Percentiles rank a stretch among this genome's conserved stretches.
Evolutionary conservation across 495 filamentous ascomycete species (phyloP).

Genomic region (Symbiotaphrina buchneri): DNA sequence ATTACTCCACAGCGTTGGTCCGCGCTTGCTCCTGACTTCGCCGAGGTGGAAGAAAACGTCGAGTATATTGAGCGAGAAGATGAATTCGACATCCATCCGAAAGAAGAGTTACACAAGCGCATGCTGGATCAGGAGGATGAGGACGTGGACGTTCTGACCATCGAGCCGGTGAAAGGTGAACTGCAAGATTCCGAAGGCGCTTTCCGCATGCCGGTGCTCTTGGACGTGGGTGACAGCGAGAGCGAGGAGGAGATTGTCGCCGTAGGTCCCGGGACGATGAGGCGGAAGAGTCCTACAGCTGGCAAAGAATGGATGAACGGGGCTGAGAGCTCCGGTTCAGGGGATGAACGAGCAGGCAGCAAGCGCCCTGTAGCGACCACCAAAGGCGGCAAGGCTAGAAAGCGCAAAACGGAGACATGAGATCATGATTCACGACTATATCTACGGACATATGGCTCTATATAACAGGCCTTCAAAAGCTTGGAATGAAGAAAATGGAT

Average conservation of each 20-base stretch:
- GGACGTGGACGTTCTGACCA: conserved; percentile 64
- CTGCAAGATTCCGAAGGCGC: conserved; percentile 27
- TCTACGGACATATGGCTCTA: too few species aligned
- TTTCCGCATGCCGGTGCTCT: conserved; percentile 73
- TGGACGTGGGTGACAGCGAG: conserved; percentile 56
- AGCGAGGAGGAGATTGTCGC: conserved; percentile 78
- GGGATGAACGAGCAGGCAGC: conserved; percentile 14
- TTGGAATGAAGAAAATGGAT: too few species aligned
- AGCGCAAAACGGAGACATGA: too few species aligned
- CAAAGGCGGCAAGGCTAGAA: conserved; percentile 1
- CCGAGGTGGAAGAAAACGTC: conserved; percentile 92
- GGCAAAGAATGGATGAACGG: conserved; percentile 29
- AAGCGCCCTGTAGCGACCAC: conserved; percentile 11
- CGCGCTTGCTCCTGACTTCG: conserved; percentile 88
- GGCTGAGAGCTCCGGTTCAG: conserved; percentile 17
- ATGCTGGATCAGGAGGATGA: conserved; percentile 77
- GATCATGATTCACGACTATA: too few species aligned
- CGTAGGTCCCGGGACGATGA: conserved; percentile 64
- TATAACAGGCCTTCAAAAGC: too few species aligned
- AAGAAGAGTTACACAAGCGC: conserved; percentile 83
- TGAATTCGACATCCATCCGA: conserved; percentile 92
- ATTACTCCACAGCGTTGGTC: conserved; percentile 89
- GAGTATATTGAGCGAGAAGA: conserved; percentile 91
- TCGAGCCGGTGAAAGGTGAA: conserved; percentile 38
- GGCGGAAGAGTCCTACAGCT: conserved; percentile 45